phyloP scores from a whole-genome alignment of 148 eudicot genomes.

The Rhododendron simsii region DNA sequence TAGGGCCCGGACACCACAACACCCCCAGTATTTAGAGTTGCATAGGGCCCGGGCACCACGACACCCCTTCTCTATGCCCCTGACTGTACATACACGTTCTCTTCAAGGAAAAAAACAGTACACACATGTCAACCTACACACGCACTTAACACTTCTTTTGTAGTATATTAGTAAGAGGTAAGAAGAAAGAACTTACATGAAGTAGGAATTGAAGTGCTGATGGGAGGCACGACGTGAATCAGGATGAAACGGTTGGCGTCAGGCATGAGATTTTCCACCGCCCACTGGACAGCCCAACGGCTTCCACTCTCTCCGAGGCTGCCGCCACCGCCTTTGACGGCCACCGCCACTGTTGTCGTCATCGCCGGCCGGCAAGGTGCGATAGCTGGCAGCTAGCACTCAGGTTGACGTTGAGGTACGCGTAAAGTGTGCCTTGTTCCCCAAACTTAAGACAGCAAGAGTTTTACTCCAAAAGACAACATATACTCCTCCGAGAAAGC shows the following conservation, averaged over 20 bases:
- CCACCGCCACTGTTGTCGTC: constrained; percentile 62
- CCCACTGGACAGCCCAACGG: constrained; percentile 71
- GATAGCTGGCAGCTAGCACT: too few relatives aligned
- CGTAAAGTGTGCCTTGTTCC: background rate
- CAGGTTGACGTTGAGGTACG: background rate
- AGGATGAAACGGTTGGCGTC: constrained; percentile 50
- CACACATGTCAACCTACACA: background rate
- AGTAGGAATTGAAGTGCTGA: constrained; percentile 48
- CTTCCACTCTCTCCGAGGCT: constrained; percentile 51
- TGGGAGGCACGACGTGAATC: constrained; percentile 53
- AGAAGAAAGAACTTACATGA: constrained; percentile 31
- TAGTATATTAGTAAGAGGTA: too few relatives aligned
- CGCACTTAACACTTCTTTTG: too few relatives aligned
- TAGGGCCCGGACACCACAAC: too few relatives aligned
- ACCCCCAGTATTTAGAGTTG: too few relatives aligned
- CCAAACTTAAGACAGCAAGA: background rate
- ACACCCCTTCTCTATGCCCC: background rate
- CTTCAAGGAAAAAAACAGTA: background rate
- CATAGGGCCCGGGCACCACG: too few relatives aligned
- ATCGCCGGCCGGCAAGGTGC: background rate
- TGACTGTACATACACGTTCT: background rate
- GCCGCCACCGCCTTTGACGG: constrained; percentile 43
- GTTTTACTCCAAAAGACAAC: background rate
- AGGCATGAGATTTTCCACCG: constrained; percentile 45
- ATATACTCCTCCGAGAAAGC: background rate